Base-by-base conservation (phyloP, 1,284 basidiomycete genomes). In the Papiliotrema laurentii region DNA sequence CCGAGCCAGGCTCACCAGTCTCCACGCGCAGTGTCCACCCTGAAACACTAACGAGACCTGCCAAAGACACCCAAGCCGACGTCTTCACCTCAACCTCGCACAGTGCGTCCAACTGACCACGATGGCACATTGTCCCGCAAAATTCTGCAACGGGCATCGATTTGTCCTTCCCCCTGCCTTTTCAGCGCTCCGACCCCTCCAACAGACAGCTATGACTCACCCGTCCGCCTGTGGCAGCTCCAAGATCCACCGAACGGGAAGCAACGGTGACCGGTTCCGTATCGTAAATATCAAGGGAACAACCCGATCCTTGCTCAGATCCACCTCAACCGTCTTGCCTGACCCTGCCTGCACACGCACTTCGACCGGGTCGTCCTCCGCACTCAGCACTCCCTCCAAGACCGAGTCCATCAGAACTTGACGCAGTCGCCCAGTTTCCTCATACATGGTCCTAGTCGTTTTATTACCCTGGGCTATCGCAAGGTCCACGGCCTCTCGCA, bases 351-450 rank as follows among this genome's bases (percentile, higher is more conserved):
- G 33, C 5, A 63, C 53, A 21, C 58, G 54, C 9, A 66, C 59
- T 11, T 80, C 56, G 0, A 86, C 50, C 4, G 91, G 89, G 63
- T 90, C 81, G 78, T 84, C 74, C 48, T 89, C 86, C 27, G 66
- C 63, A 54, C 89, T 90, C 82, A 88, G 87, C 63, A 85, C 83
- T 54, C 84, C 85, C 4, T 76, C 72, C 40, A 80, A 75, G 25
- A 94, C 79, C 4, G 82, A 80, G 27, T 81, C 76, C 40, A 90
- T 66, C 26, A 93, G 74, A 39, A 82, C 80, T 54, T 73, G 71
- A 60, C 83, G 82, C 68, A 90, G 82, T 43, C 84, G 77, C 49
- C 81, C 81, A 4, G 89, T 92, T 75, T 94, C 89, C 18, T 87
- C 87, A 66, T 90, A 96, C 81, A 94, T 87, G 52, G 83, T 89